Conservation (phyloP, 257 asterid genomes). For the Oldenlandia corymbosa region DNA sequence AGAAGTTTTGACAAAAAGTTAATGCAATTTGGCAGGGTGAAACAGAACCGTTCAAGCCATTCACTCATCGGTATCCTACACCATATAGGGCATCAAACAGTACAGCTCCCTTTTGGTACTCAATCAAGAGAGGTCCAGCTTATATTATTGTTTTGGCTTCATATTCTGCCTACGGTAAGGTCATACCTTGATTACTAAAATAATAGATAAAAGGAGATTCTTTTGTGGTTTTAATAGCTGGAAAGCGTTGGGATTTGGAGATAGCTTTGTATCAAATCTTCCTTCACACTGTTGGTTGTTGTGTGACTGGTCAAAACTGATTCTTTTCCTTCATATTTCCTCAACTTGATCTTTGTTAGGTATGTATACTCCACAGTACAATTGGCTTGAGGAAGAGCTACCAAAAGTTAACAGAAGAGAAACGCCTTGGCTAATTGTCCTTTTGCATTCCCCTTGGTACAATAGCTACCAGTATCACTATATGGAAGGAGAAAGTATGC, state of each 20-base stretch:
- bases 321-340: background rate
- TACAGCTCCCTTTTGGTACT: slow-evolving; percentile 80
- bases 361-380: slow-evolving; percentile 73
- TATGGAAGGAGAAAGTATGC: slow-evolving; percentile 97
- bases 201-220: no score
- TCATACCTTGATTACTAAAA: background rate
- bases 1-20: background rate
- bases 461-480: slow-evolving; percentile 78
- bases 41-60: slow-evolving; percentile 78
- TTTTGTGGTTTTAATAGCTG: no score
- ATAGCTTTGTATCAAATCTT: no score
- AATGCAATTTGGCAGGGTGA: slow-evolving; percentile 62
- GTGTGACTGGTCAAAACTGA: background rate
- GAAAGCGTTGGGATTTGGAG: no score
- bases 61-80: slow-evolving; percentile 50
- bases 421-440: slow-evolving; percentile 90
- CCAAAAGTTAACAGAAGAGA: slow-evolving; percentile 69
- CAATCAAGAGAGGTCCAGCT: slow-evolving; percentile 90
- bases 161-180: slow-evolving; percentile 82
- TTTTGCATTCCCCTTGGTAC: slow-evolving; percentile 89
- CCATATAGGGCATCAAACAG: slow-evolving; percentile 65
- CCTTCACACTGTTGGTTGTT: background rate
- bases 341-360: slow-evolving; percentile 30
- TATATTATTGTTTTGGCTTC: slow-evolving; percentile 82
- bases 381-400: slow-evolving; percentile 68